Percentiles rank a stretch among this genome's conserved stretches.
These are phyloP conservation scores for Suhomyces kilbournensis DNA, from an alignment of 805 yeast species.

Conservation along the genomic window DNA sequence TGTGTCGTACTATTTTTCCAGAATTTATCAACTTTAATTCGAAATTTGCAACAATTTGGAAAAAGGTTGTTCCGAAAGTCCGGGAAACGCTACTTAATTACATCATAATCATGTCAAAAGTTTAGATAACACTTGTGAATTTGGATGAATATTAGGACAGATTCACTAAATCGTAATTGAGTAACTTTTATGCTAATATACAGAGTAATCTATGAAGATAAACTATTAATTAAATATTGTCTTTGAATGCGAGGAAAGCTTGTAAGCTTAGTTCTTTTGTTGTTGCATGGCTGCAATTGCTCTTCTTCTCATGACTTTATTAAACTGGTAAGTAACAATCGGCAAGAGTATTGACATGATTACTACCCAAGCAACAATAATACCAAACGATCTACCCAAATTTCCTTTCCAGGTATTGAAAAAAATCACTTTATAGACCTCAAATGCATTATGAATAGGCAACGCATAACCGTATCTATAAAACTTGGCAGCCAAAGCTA, in stretches of 20 bases:
- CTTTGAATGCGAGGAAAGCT: background rate
- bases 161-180: too few species aligned
- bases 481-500: conserved; percentile 32
- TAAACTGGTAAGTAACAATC: conserved; percentile 42
- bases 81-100: background rate
- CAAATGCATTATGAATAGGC: conserved; percentile 33
- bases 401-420: conserved; percentile 32
- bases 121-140: too few species aligned
- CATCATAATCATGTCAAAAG: background rate
- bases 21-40: background rate
- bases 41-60: background rate
- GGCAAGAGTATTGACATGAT: conserved; percentile 46
- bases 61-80: background rate
- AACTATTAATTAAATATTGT: background rate
- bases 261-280: background rate
- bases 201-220: too few species aligned
- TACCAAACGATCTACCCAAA: conserved; percentile 25
- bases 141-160: too few species aligned
- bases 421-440: conserved; percentile 29
- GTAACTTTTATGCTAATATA: background rate
- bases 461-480: conserved; percentile 35
- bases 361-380: conserved; percentile 39
- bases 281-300: conserved; percentile 18
- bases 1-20: background rate
- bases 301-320: conserved; percentile 27